Evolutionary conservation across 768 basidiomycete species (phyloP).

Genomic region (Tulasnella sp.): DNA sequence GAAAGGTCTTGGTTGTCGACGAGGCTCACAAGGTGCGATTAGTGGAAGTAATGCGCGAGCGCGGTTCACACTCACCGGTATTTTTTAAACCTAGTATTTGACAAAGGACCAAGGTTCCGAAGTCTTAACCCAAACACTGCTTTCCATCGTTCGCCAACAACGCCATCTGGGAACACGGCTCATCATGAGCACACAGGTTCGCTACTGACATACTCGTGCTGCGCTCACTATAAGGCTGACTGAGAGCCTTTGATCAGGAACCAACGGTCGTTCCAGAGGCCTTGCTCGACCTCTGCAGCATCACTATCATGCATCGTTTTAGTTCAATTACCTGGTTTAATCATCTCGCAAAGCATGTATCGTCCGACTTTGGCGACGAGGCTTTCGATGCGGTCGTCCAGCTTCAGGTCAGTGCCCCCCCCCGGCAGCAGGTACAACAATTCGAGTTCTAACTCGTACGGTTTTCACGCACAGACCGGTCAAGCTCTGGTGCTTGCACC

Average conservation of each 20-base stretch:
- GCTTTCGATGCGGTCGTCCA: conserved; percentile 68
- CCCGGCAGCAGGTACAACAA: background rate
- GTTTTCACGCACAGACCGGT: conserved; percentile 57
- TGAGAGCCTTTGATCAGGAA: background rate
- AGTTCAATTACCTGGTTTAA: conserved; percentile 16
- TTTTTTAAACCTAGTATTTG: conserved; percentile 24
- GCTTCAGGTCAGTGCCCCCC: conserved; percentile 54
- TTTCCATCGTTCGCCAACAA: conserved; percentile 32
- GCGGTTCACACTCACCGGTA: background rate
- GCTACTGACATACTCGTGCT: background rate
- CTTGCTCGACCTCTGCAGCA: conserved; percentile 27
- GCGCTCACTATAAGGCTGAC: background rate
- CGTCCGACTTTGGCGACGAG: conserved; percentile 61
- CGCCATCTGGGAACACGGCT: conserved; percentile 30
- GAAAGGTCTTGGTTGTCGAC: conserved; percentile 32
- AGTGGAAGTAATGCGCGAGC: background rate
- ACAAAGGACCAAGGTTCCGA: conserved; percentile 42
- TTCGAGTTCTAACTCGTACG: background rate
- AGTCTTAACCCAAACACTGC: conserved; percentile 31
- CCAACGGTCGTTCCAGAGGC: conserved; percentile 28
- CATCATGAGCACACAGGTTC: conserved; percentile 34
- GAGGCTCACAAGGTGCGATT: conserved; percentile 48
- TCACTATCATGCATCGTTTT: conserved; percentile 24
- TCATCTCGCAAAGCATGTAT: conserved; percentile 48
- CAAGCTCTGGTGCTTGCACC: conserved; percentile 72